Base-by-base conservation (phyloP, 2,329 filamentous ascomycete genomes). In the Pseudogymnoascus sp. region DNA sequence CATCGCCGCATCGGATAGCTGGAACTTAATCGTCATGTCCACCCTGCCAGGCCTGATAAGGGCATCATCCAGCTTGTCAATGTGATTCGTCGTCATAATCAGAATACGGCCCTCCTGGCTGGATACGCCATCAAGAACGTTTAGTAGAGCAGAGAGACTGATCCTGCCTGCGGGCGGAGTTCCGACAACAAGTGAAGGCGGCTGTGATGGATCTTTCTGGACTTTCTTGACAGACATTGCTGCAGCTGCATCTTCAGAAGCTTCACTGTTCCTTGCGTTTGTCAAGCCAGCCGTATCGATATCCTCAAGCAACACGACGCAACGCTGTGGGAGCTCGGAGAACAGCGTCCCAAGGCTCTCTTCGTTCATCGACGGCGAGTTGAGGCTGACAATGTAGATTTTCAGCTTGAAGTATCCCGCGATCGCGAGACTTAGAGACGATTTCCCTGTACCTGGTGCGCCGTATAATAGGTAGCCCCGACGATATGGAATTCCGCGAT, bases 391-490 rank as follows among this genome's bases (percentile, higher is more conserved):
- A 62, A 91, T 88, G 74, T 90, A 91, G 66, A 91, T 88, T 59
- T 84, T 81, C 76, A 91, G 81, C 64, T 84, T 83, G 72, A 91
- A 88, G 70, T 84, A 82, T 4, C 89, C 89, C 0, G 89, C 87
- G 60, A 90, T 79, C 0, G 89, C 88, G 43, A 91, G 81, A 66
- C 84, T 87, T 1, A 91, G 79, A 53, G 86, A 89, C 50, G 85
- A 89, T 75, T 93, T 95, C 12, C 90, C 90, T 0, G 89, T 93
- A 0, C 90, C 90, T 0, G 90, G 90, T 0, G 90, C 90, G 0
- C 91, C 91, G 67, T 93, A 81, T 14, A 96, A 84, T 0, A 96
- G 82, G 70, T 95, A 96, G 0, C 91, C 92, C 4, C 91, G 82
- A 12, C 91, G 84, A 72, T 96, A 96, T 0, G 92, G 91, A 31